A percentile compares a stretch with the other conserved stretches of the same genome.
These are phyloP conservation scores for Taphrina sp. DNA, from an alignment of 1,139 yeast species.

Conservation along the genomic window DNA sequence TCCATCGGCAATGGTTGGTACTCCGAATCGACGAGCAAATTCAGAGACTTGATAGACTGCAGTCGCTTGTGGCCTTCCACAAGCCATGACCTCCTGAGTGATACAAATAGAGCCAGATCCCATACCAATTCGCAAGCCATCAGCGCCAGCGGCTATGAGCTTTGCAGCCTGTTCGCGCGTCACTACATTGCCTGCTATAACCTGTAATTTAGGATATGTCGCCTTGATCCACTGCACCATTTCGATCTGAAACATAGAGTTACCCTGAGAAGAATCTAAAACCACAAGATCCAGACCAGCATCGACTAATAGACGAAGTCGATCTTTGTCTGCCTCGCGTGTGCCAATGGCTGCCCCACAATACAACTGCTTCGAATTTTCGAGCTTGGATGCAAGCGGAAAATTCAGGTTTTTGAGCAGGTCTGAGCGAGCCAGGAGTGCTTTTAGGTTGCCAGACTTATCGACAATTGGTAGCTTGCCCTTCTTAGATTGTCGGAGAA, in stretches of 20 bases:
- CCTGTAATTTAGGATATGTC: slow-evolving; percentile 74
- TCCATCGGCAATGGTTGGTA: slow-evolving; percentile 98
- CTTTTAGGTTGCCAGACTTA: slow-evolving; percentile 67
- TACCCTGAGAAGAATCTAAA: slow-evolving; percentile 95
- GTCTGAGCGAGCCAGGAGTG: slow-evolving; percentile 92
- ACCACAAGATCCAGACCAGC: slow-evolving; percentile 98
- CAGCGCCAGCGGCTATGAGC: slow-evolving; percentile 94
- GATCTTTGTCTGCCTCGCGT: slow-evolving; percentile 78
- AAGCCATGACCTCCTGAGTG: slow-evolving; percentile 99
- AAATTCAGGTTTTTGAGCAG: slow-evolving; percentile 90
- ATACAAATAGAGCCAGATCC: slow-evolving; percentile 80
- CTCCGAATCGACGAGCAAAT: slow-evolving; percentile 85
- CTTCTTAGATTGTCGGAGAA: slow-evolving; percentile 88
- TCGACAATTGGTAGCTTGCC: slow-evolving; percentile 97
- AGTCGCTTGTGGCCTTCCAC: slow-evolving; percentile 99
- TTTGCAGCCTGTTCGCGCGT: slow-evolving; percentile 98
- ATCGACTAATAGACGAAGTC: slow-evolving; percentile 78
- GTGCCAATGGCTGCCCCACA: slow-evolving; percentile 99
- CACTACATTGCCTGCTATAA: slow-evolving; percentile 97
- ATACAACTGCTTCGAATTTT: slow-evolving; percentile 87
- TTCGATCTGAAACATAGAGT: slow-evolving; percentile 88
- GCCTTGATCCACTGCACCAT: slow-evolving; percentile 89
- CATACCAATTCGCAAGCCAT: slow-evolving; percentile 98
- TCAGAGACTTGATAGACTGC: slow-evolving; percentile 86
- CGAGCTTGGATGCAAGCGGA: slow-evolving; percentile 94